Evolutionary conservation across 2,329 filamentous ascomycete genomes (phyloP).

Genomic region (Pseudogymnoascus pannorum): DNA sequence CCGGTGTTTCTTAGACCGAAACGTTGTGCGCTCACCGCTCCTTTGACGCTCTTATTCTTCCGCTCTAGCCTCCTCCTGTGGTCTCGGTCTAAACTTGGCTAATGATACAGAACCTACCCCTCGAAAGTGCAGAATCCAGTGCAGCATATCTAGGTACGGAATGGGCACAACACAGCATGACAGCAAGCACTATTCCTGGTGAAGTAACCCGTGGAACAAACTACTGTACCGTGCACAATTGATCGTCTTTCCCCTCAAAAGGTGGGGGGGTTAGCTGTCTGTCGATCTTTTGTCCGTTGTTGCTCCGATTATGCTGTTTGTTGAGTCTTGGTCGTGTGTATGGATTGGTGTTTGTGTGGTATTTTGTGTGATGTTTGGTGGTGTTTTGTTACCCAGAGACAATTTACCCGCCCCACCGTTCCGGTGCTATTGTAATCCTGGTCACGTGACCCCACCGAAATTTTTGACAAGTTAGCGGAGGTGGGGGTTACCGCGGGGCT

Average conservation of each 20-base stretch:
- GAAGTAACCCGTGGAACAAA: background rate
- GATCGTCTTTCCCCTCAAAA: background rate
- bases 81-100: background rate
- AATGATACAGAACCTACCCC: background rate
- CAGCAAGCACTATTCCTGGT: background rate
- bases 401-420: background rate
- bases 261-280: background rate
- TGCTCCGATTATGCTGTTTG: background rate
- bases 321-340: background rate
- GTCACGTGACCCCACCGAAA: background rate
- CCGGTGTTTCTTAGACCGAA: background rate
- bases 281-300: background rate
- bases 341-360: background rate
- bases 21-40: background rate
- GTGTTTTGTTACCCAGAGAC: background rate
- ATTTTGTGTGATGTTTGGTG: background rate
- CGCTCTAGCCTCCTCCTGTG: background rate
- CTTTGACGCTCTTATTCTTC: background rate
- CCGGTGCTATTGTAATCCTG: background rate
- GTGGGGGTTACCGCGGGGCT: background rate
- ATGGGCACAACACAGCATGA: background rate
- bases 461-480: background rate
- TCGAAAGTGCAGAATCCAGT: background rate
- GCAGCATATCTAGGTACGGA: background rate
- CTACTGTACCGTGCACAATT: background rate